phyloP scores from a whole-genome alignment of 345 rosid genomes.

The Aethionema arabicum region DNA sequence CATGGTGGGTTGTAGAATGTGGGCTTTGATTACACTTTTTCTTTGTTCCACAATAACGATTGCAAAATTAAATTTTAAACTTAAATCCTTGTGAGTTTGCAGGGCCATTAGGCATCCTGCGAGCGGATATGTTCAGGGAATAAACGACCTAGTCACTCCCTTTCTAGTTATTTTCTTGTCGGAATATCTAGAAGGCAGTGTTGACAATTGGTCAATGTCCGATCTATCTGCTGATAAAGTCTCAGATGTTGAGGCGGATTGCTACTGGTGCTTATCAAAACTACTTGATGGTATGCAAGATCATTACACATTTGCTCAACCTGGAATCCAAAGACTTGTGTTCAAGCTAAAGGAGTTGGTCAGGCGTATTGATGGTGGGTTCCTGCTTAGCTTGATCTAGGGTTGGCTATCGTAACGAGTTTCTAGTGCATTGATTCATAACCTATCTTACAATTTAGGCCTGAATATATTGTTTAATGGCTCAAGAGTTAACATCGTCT shows the following conservation, averaged over 20 bases:
- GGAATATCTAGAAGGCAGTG: slow-evolving; percentile 79
- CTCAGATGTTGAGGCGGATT: slow-evolving; percentile 84
- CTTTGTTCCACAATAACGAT: background rate
- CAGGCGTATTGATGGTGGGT: slow-evolving; percentile 89
- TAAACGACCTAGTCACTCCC: slow-evolving; percentile 97
- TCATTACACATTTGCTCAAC: slow-evolving; percentile 99
- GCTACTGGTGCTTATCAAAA: slow-evolving; percentile 97
- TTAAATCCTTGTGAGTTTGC: slow-evolving; percentile 32
- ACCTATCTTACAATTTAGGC: background rate
- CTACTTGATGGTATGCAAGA: slow-evolving; percentile 99
- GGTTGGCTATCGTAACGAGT: slow-evolving; percentile 3
- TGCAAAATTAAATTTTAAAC: slow-evolving; percentile 2
- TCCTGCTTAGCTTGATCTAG: slow-evolving; percentile 9
- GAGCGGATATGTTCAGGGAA: slow-evolving; percentile 98
- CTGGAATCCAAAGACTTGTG: slow-evolving; percentile 99
- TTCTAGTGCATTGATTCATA: slow-evolving; percentile 13
- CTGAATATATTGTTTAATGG: background rate
- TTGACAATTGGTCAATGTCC: slow-evolving; percentile 72
- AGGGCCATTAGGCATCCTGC: slow-evolving; percentile 99
- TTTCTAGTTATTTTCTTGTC: slow-evolving; percentile 92
- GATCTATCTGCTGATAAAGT: slow-evolving; percentile 65
- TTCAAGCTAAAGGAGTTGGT: slow-evolving; percentile 95
- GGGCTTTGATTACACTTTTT: slow-evolving; percentile 6
- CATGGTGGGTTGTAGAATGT: slow-evolving; percentile 60
- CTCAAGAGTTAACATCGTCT: slow-evolving; percentile 19